These are phyloP conservation scores for Tuber melanosporum DNA, from an alignment of 495 filamentous ascomycete species.

Conservation along the genomic window DNA sequence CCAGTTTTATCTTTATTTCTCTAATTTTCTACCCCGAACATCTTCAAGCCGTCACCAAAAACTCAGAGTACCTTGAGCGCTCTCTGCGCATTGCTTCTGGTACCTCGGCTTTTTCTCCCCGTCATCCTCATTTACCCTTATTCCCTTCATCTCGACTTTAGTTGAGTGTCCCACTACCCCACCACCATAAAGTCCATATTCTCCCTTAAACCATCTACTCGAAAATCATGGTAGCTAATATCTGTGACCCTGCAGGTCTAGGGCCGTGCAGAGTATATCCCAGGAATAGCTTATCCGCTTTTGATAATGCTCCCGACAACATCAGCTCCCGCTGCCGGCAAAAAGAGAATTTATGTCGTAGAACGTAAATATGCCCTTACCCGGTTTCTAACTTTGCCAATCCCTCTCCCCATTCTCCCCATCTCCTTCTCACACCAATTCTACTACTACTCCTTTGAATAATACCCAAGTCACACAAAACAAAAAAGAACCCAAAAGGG, in stretches of 20 bases:
- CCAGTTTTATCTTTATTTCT: background rate
- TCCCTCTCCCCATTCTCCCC: slow-evolving; percentile 5
- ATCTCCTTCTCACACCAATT: background rate
- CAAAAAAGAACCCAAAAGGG: background rate
- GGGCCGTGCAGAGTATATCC: background rate
- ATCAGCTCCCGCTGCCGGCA: slow-evolving; percentile 18
- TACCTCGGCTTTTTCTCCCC: background rate
- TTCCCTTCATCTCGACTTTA: background rate
- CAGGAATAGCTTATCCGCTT: background rate
- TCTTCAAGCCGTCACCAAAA: background rate
- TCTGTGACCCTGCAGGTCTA: background rate
- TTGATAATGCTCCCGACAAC: slow-evolving; percentile 19
- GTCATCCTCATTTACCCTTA: background rate
- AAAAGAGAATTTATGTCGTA: slow-evolving; percentile 38
- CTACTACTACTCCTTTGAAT: background rate
- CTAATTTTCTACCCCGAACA: background rate
- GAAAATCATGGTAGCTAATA: background rate
- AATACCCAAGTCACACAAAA: background rate
- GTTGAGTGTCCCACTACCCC: background rate
- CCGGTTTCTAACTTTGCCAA: slow-evolving; percentile 12
- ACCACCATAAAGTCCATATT: background rate
- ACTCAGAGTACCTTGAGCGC: background rate
- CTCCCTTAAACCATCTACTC: background rate
- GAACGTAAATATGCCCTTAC: slow-evolving; percentile 30
- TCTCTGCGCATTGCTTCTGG: background rate